Evolutionary conservation across 2,329 filamentous ascomycete genomes (phyloP).

Genomic region (Pseudogymnoascus pannorum): DNA sequence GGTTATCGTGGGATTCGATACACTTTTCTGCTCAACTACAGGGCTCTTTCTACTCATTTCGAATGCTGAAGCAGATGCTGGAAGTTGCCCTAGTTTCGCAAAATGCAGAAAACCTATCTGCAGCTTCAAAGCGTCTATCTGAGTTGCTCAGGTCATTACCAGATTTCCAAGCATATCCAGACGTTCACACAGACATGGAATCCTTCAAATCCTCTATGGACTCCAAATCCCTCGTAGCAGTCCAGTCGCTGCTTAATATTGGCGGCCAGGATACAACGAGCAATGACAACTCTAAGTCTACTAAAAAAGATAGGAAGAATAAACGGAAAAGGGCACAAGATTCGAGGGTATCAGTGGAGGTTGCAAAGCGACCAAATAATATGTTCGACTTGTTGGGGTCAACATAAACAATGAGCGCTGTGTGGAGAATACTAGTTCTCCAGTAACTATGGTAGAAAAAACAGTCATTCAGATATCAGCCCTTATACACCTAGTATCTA

Average conservation of each 20-base stretch:
- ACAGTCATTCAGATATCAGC: neutral
- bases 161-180: neutral
- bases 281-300: neutral
- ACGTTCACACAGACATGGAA: neutral
- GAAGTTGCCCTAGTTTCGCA: slow-evolving; percentile 12
- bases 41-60: slow-evolving; percentile 28
- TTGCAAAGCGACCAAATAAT: slow-evolving; percentile 1
- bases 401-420: neutral
- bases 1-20: slow-evolving; percentile 26
- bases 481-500: neutral
- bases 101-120: neutral
- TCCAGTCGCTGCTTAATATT: neutral
- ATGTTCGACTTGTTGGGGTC: slow-evolving; percentile 1
- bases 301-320: neutral
- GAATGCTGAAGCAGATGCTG: slow-evolving; percentile 27
- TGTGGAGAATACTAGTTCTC: neutral
- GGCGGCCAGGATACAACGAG: neutral
- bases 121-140: neutral
- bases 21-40: slow-evolving; percentile 28
- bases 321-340: slow-evolving; percentile 2
- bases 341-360: neutral
- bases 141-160: neutral
- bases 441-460: neutral
- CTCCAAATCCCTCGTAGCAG: neutral
- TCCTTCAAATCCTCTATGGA: neutral